These are phyloP conservation scores for Ichthyophonus hoferi DNA, from an alignment of 208 protist genomes.

Conservation along the genomic window DNA sequence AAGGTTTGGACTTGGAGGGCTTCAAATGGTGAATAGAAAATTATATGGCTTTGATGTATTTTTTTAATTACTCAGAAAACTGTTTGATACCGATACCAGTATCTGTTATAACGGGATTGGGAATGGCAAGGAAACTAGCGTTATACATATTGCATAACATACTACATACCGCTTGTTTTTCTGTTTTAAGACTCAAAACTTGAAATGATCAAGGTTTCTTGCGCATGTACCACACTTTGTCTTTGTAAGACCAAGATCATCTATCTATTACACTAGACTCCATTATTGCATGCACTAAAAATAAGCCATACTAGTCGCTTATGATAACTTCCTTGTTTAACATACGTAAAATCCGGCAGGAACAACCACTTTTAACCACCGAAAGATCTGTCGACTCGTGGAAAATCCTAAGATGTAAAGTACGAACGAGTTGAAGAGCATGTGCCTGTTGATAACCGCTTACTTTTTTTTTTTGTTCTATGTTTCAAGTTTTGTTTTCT, in stretches of 20 bases:
- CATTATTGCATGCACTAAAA: background rate
- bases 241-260: background rate
- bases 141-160: background rate
- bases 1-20: slow-evolving; percentile 11
- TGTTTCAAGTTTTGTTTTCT: too few species aligned
- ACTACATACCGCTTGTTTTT: background rate
- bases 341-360: too few species aligned
- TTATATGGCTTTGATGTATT: background rate
- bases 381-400: background rate
- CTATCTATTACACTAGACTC: background rate
- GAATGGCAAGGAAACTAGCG: background rate
- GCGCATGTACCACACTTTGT: background rate
- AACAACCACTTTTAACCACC: background rate
- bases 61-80: too few species aligned
- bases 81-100: too few species aligned
- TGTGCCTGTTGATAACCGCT: too few species aligned
- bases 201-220: too few species aligned
- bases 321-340: background rate
- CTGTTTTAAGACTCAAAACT: too few species aligned
- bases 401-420: background rate
- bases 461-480: too few species aligned
- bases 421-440: background rate
- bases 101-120: background rate
- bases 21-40: background rate
- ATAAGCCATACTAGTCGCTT: background rate